phyloP scores from a whole-genome alignment of 352 stramenopile species.

The Poterioochromonas sp. region DNA sequence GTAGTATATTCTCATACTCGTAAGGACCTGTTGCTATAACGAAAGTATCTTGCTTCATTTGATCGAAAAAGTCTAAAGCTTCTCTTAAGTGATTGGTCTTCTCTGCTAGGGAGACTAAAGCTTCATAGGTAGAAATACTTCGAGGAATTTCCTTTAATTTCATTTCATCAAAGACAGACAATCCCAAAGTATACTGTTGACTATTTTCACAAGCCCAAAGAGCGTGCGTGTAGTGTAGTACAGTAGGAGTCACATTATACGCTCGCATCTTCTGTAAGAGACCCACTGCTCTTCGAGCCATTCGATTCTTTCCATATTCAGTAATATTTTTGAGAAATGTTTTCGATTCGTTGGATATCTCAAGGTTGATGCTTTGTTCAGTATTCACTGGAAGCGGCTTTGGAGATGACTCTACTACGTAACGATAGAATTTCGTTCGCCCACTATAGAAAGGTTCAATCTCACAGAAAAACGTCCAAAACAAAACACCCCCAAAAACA shows the following conservation, averaged over 20 bases:
- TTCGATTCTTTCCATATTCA: conserved; percentile 8
- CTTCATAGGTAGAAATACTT: neutral
- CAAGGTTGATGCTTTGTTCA: neutral
- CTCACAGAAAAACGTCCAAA: too few relatives aligned
- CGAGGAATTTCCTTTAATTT: neutral
- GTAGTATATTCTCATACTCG: too few relatives aligned
- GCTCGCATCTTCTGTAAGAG: neutral
- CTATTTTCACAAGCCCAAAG: neutral
- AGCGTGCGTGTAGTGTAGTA: neutral
- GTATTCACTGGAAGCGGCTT: neutral
- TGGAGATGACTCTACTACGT: too few relatives aligned
- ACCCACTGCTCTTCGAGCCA: neutral
- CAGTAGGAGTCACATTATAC: neutral
- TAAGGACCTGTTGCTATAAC: neutral
- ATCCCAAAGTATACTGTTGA: neutral
- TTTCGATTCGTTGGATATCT: neutral
- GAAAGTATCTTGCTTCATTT: neutral
- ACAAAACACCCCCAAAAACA: too few relatives aligned
- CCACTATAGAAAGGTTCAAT: too few relatives aligned
- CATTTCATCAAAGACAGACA: neutral
- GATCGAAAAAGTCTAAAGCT: neutral
- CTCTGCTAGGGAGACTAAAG: neutral
- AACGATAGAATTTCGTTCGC: too few relatives aligned
- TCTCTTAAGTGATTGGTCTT: neutral
- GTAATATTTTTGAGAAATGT: neutral